Evolutionary conservation across 352 stramenopile species (phyloP).

Genomic region (Pythium guiyangense): DNA sequence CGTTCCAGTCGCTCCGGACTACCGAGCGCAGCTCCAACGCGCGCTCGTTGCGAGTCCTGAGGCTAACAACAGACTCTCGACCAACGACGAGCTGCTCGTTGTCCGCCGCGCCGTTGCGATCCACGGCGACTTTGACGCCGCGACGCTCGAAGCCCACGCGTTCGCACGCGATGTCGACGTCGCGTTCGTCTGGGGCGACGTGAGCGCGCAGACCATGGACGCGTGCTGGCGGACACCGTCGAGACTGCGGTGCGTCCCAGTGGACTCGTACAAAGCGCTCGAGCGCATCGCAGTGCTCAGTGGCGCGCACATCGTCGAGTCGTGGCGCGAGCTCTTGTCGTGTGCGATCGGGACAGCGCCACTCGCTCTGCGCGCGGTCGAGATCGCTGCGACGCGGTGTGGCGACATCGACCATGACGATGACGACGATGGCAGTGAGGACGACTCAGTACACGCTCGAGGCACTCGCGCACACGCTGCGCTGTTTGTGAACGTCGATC

Average conservation of each 20-base stretch:
- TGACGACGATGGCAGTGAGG: background rate
- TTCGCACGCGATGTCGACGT: background rate
- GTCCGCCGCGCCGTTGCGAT: conserved; percentile 2
- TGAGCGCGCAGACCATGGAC: conserved; percentile 8
- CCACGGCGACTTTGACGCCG: conserved; percentile 2
- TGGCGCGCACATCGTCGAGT: conserved; percentile 8
- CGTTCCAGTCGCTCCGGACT: too few relatives aligned
- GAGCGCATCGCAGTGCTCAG: conserved; percentile 5
- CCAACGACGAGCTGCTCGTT: background rate
- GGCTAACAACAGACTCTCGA: background rate
- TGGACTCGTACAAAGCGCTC: conserved; percentile 5
- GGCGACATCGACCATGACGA: too few relatives aligned
- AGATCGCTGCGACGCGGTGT: background rate
- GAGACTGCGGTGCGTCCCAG: background rate
- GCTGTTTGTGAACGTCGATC: conserved; percentile 1
- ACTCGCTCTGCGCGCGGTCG: conserved; percentile 4
- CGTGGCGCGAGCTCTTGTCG: conserved; percentile 10
- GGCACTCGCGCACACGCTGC: background rate
- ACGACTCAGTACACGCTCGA: background rate
- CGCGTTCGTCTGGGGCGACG: conserved; percentile 10
- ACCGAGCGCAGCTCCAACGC: too few relatives aligned
- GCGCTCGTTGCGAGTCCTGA: background rate
- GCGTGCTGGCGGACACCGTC: background rate
- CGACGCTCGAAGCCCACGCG: background rate
- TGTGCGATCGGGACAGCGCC: background rate